Evolutionary conservation across 805 yeast species (phyloP).

Genomic region (Cyberlindnera amylophila): DNA sequence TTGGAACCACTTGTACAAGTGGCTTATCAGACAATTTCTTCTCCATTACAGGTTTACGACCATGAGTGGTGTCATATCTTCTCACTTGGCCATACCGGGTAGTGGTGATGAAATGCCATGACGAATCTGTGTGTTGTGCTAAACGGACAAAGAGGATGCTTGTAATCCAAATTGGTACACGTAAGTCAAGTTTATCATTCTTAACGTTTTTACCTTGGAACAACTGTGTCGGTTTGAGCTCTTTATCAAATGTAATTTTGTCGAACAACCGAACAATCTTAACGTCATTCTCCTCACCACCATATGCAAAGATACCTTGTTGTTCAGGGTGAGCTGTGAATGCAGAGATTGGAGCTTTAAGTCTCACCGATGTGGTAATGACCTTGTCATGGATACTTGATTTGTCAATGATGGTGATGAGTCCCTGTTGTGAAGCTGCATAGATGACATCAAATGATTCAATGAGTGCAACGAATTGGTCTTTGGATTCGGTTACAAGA

Average conservation of each 20-base stretch:
- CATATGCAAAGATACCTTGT: conserved; percentile 62
- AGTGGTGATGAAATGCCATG: conserved; percentile 55
- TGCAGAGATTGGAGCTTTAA: conserved; percentile 47
- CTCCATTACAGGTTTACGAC: conserved; percentile 63
- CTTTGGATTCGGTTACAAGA: conserved; percentile 22
- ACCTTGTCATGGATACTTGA: conserved; percentile 17
- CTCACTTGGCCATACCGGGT: conserved; percentile 78
- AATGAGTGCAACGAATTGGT: conserved; percentile 37
- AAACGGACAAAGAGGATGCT: conserved; percentile 46
- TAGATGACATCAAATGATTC: conserved; percentile 27
- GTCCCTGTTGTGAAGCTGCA: conserved; percentile 35
- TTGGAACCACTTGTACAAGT: conserved; percentile 35
- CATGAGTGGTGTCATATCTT: conserved; percentile 62
- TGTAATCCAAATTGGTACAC: conserved; percentile 80
- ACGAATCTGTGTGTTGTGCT: conserved; percentile 31
- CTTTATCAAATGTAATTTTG: conserved; percentile 22
- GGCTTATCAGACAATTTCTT: conserved; percentile 54
- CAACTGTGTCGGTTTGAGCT: conserved; percentile 31
- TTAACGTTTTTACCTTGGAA: conserved; percentile 83
- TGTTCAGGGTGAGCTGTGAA: conserved; percentile 46
- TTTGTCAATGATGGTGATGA: conserved; percentile 28
- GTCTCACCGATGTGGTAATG: conserved; percentile 19
- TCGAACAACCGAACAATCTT: conserved; percentile 35
- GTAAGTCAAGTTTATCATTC: conserved; percentile 69
- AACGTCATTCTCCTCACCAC: conserved; percentile 82